phyloP scores from a whole-genome alignment of 805 yeast genomes.

The Teunomyces cretensis region DNA sequence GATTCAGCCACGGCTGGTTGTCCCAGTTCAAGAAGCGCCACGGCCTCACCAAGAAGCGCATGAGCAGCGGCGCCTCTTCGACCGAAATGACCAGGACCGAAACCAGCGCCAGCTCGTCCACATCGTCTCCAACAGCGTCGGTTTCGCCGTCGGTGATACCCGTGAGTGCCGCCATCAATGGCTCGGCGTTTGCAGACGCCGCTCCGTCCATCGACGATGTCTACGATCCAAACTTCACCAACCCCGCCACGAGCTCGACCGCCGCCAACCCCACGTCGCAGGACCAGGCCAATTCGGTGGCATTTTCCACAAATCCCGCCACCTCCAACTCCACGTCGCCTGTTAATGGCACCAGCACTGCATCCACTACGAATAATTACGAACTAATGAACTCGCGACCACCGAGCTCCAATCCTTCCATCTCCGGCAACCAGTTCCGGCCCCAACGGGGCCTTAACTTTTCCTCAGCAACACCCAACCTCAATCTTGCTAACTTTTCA shows the following conservation, averaged over 20 bases:
- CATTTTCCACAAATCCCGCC: conserved; percentile 7
- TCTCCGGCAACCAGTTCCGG: conserved; percentile 22
- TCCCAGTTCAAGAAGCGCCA: conserved; percentile 60
- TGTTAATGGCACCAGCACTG: conserved; percentile 1
- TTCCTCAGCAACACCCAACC: conserved; percentile 15
- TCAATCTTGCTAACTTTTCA: conserved; percentile 11
- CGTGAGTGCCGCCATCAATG: neutral
- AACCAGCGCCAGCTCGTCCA: neutral
- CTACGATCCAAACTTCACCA: conserved; percentile 14
- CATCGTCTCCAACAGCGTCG: conserved; percentile 5
- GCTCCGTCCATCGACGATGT: conserved; percentile 9
- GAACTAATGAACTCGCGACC: conserved; percentile 22
- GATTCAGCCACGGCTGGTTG: conserved; percentile 64
- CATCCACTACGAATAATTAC: conserved; percentile 12
- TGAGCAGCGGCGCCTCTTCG: conserved; percentile 17
- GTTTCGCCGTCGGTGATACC: conserved; percentile 7
- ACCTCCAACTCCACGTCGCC: conserved; percentile 8
- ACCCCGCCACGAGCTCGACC: conserved; percentile 6
- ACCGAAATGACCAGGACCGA: neutral
- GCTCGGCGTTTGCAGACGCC: neutral
- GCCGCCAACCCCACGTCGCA: conserved; percentile 2
- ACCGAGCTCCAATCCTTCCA: conserved; percentile 4
- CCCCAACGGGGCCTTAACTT: conserved; percentile 28
- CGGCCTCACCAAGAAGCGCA: conserved; percentile 40
- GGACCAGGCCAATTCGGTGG: neutral